Evolutionary conservation across 306 rosid genomes (phyloP).

Genomic region (Rosa rugosa): DNA sequence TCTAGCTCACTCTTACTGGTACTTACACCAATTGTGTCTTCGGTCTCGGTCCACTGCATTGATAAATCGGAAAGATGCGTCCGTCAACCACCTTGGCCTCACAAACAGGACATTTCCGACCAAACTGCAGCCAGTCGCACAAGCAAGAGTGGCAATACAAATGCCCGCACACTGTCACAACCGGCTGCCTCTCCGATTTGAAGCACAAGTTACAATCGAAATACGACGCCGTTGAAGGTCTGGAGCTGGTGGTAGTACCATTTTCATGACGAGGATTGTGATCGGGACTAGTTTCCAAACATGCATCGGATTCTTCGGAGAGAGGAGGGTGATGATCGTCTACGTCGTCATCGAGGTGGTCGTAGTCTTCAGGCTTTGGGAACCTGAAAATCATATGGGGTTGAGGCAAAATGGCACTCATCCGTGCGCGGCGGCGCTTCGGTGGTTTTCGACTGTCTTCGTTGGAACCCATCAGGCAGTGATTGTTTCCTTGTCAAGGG

Average conservation of each 20-base stretch:
- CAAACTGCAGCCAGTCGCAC: background rate
- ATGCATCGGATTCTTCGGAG: background rate
- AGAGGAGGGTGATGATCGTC: background rate
- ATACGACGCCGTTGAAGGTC: background rate
- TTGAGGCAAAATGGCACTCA: background rate
- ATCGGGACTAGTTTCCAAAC: background rate
- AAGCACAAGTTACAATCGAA: background rate
- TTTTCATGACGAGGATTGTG: background rate
- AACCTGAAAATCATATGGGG: background rate
- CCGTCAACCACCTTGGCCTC: background rate
- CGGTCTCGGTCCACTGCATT: background rate
- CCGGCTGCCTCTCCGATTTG: constrained; percentile 8
- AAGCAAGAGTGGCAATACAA: background rate
- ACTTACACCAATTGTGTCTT: background rate
- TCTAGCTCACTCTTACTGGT: background rate
- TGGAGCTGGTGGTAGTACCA: background rate
- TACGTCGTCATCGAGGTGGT: background rate
- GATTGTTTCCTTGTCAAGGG: background rate
- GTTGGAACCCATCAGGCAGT: background rate
- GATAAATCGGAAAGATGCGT: constrained; percentile 1
- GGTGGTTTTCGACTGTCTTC: background rate
- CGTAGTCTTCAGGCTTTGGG: background rate
- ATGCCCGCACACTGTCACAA: background rate
- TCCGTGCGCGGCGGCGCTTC: constrained; percentile 5
- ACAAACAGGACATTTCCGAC: background rate